Conservation (phyloP, 2,329 filamentous ascomycete genomes). For the Xylariaceae sp. region DNA sequence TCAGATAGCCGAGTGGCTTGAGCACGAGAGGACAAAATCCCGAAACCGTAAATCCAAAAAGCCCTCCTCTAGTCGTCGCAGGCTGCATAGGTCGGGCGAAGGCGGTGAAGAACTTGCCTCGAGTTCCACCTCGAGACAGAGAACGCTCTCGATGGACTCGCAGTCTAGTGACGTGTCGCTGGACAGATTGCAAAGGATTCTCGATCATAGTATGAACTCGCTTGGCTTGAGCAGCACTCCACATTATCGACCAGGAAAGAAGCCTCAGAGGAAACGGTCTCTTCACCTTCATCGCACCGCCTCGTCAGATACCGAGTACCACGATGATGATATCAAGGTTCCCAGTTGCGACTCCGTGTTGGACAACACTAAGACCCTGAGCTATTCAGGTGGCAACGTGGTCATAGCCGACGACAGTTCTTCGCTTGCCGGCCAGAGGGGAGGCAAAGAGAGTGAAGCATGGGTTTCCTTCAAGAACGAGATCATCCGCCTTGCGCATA, state of each 20-base stretch:
- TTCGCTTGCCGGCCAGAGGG: slow-evolving; percentile 39
- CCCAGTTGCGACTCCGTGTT: slow-evolving; percentile 79
- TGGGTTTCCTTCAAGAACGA: slow-evolving; percentile 91
- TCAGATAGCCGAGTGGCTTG: slow-evolving; percentile 79
- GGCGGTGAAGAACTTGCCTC: too few species aligned
- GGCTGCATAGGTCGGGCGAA: too few species aligned
- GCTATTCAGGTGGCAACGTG: slow-evolving; percentile 58
- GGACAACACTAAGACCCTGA: slow-evolving; percentile 86
- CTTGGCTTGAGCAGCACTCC: slow-evolving; percentile 46
- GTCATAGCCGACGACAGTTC: slow-evolving; percentile 36
- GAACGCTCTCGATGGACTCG: slow-evolving; percentile 56
- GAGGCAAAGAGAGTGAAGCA: slow-evolving; percentile 66
- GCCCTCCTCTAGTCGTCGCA: too few species aligned
- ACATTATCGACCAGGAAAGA: slow-evolving; percentile 39
- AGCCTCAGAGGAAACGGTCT: slow-evolving; percentile 32
- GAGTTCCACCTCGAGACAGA: slow-evolving; percentile 4
- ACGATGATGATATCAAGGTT: slow-evolving; percentile 76
- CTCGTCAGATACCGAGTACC: slow-evolving; percentile 81
- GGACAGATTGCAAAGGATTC: slow-evolving; percentile 75
- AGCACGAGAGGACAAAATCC: slow-evolving; percentile 70
- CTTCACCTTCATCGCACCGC: slow-evolving; percentile 41
- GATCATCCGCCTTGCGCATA: slow-evolving; percentile 84
- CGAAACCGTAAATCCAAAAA: slow-evolving; percentile 25
- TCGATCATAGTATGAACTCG: slow-evolving; percentile 61
- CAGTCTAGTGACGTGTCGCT: slow-evolving; percentile 70